These are phyloP conservation scores for Thalassiosira mediterranea DNA, from an alignment of 352 stramenopile genomes.

Conservation along the genomic window DNA sequence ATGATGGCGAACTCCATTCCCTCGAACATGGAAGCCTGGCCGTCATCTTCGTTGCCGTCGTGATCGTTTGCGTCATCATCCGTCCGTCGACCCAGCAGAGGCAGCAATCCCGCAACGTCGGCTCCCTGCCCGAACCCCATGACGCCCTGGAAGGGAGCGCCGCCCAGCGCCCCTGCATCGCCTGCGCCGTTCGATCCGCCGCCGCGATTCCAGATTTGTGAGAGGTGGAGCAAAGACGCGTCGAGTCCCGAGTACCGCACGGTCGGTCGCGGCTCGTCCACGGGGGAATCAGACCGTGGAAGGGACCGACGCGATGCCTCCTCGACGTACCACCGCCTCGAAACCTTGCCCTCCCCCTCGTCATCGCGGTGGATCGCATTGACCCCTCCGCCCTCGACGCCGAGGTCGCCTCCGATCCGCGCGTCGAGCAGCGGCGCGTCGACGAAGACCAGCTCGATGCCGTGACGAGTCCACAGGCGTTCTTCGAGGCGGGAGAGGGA, in stretches of 20 bases:
- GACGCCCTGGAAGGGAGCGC: conserved; percentile 72
- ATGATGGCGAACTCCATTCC: conserved; percentile 67
- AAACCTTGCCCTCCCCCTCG: conserved; percentile 19
- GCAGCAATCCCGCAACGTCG: conserved; percentile 65
- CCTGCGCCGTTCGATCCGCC: conserved; percentile 13
- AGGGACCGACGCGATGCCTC: conserved; percentile 8
- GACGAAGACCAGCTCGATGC: conserved; percentile 81
- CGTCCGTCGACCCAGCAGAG: conserved; percentile 53
- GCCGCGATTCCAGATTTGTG: conserved; percentile 73
- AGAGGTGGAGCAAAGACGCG: conserved; percentile 73
- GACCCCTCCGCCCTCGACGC: conserved; percentile 14
- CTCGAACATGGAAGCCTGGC: conserved; percentile 32
- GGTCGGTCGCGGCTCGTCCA: not conserved
- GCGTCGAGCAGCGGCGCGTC: conserved; percentile 65
- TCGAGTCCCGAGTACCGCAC: conserved; percentile 70
- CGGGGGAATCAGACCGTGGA: not conserved
- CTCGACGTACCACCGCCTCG: conserved; percentile 33
- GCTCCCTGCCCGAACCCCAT: conserved; percentile 75
- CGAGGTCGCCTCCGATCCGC: not conserved
- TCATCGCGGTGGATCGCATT: conserved; percentile 17
- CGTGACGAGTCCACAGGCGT: conserved; percentile 68
- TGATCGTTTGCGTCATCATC: conserved; percentile 14
- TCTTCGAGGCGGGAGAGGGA: conserved; percentile 60
- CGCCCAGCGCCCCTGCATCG: not conserved
- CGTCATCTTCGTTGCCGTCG: conserved; percentile 4